Evolutionary conservation across 345 rosid species (phyloP), one percentile per base, ranked within the genome.

Genomic region (Boechera divaricarpa): DNA sequence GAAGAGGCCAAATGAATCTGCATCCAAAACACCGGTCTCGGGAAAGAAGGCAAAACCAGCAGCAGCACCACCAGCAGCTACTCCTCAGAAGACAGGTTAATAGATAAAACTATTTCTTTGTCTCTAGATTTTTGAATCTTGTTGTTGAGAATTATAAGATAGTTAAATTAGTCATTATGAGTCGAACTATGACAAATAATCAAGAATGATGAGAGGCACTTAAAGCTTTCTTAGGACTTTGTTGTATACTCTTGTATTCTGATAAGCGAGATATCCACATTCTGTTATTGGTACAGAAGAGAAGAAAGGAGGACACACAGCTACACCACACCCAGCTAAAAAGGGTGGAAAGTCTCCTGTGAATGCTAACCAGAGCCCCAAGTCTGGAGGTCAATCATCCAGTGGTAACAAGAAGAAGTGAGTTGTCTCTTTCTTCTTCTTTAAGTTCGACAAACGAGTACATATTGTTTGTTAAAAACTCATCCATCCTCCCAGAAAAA

Each of bases 271-370:
- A 18, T 18, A 18, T 18, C 21, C 21, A 18, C 21, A 12, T 41
- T 0, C 11, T 58, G 16, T 61, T 5, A 2, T 9, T 4, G 15
- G 3, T 64, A 72, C 72, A 91, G 99, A 90, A 79, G 96, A 92
- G 87, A 95, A 89, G 84, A 72, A 78, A 11, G 87, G 87, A 15
- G 95, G 61, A 6, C 98, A 91, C 75, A 73, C 85, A 0, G 97
- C 93, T 5, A 93, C 98, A 53, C 99, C 99, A 11, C 86, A 95
- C 83, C 99, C 97, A 0, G 82, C 91, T 5, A 96, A 91, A 68
- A 80, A 85, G 64, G 87, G 77, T 35, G 90, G 79, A 29, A 88
- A 84, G 70, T 41, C 80, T 56, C 73, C 91, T 26, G 76, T 74
- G 24, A 21, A 21, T 21, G 1, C 24, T 2, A 82, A 69, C 75